Evolutionary conservation across 495 filamentous ascomycete genomes (phyloP).

Genomic region (Penicillium herquei): DNA sequence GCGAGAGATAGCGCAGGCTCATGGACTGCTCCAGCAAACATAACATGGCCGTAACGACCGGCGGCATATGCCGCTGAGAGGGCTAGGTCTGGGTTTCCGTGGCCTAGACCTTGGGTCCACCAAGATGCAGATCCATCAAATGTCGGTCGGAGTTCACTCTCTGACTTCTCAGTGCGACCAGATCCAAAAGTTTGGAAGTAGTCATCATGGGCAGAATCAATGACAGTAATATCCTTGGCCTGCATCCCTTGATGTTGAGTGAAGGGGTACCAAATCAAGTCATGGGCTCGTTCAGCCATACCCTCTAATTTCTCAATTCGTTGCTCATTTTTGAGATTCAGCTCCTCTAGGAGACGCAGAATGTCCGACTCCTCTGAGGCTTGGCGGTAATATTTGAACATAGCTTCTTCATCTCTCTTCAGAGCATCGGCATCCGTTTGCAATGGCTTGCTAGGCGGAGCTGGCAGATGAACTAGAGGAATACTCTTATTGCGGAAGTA

Average conservation of each 20-base stretch:
- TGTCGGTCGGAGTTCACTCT: constrained; percentile 49
- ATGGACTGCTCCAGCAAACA: constrained; percentile 74
- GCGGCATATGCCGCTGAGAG: constrained; percentile 74
- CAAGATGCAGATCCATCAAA: constrained; percentile 81
- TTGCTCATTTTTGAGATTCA: constrained; percentile 45
- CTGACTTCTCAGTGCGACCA: constrained; percentile 3
- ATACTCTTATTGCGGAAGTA: constrained; percentile 63
- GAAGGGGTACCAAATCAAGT: constrained; percentile 77
- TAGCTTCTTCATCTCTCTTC: constrained; percentile 48
- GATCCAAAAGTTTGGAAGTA: constrained; percentile 61
- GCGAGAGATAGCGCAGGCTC: constrained; percentile 68
- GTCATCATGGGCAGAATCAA: constrained; percentile 75
- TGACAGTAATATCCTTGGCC: constrained; percentile 58
- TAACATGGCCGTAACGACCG: constrained; percentile 81
- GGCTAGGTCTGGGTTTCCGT: constrained; percentile 64
- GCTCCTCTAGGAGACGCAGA: constrained; percentile 40
- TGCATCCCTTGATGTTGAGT: constrained; percentile 68
- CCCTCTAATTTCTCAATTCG: constrained; percentile 55
- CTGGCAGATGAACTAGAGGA: constrained; percentile 48
- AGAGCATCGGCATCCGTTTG: constrained; percentile 27
- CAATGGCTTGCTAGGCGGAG: constrained; percentile 47
- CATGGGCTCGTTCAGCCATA: constrained; percentile 56
- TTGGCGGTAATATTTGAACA: constrained; percentile 58
- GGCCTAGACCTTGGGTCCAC: constrained; percentile 84
- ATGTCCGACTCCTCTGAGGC: constrained; percentile 37